A percentile compares a stretch with the other conserved stretches of the same genome.
Conservation (phyloP, 768 basidiomycete species). For the Podaxis rugospora region DNA sequence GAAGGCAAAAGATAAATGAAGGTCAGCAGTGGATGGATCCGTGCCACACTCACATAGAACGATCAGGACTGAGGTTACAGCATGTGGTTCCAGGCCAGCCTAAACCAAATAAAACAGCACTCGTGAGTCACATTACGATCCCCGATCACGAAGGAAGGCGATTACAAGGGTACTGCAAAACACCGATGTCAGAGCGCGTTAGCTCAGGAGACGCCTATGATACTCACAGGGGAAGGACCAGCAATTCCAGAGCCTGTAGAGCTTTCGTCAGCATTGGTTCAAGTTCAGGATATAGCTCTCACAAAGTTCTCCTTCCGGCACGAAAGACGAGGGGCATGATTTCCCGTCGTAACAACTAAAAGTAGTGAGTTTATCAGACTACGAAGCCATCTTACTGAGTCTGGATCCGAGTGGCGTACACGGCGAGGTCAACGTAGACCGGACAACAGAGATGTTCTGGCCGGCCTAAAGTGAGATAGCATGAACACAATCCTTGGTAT, state of each 20-base stretch:
- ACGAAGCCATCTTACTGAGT: neutral
- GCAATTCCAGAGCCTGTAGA: slow-evolving; percentile 13
- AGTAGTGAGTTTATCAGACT: neutral
- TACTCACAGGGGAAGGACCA: slow-evolving; percentile 13
- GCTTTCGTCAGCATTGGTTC: neutral
- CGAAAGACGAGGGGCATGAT: slow-evolving; percentile 14
- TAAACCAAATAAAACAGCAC: neutral
- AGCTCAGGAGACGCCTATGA: neutral
- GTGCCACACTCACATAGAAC: slow-evolving; percentile 12
- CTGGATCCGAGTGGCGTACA: slow-evolving; percentile 10
- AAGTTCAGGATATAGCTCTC: neutral
- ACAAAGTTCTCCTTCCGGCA: slow-evolving; percentile 17
- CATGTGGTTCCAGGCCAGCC: slow-evolving; percentile 20
- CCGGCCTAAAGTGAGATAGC: slow-evolving; percentile 6
- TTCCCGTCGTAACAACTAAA: slow-evolving; percentile 11
- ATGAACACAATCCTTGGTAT: neutral
- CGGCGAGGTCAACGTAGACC: slow-evolving; percentile 12
- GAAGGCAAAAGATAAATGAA: neutral
- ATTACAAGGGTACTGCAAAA: slow-evolving; percentile 7
- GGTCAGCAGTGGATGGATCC: neutral
- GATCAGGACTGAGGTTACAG: slow-evolving; percentile 19
- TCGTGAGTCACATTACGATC: neutral
- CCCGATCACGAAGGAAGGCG: neutral
- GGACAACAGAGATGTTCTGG: slow-evolving; percentile 16
- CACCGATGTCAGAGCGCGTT: neutral